Conservation (phyloP, 139 green algal genomes). For the Microglena sp. region DNA sequence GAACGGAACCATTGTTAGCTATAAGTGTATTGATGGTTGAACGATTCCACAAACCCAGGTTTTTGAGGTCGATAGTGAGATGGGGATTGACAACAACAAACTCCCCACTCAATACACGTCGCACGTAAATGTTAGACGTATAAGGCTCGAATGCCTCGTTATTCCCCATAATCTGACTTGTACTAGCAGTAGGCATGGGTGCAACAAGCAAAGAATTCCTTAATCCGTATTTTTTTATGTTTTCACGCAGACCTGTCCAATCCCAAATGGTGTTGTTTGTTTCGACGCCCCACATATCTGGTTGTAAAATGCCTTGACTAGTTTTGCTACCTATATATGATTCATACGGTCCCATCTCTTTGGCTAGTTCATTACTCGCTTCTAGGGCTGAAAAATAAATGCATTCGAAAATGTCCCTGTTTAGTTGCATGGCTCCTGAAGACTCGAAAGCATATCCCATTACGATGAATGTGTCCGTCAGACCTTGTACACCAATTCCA, state of each 20-base stretch:
- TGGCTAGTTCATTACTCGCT: conserved; percentile 11
- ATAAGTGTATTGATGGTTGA: conserved; percentile 16
- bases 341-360: conserved; percentile 6
- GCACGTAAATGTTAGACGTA: conserved; percentile 26
- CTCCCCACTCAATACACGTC: conserved; percentile 13
- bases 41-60: conserved; percentile 10
- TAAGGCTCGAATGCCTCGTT: conserved; percentile 31
- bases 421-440: conserved; percentile 7
- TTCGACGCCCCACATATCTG: conserved; percentile 20
- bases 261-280: not conserved
- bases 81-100: conserved; percentile 28
- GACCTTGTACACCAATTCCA: conserved; percentile 25
- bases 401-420: conserved; percentile 28
- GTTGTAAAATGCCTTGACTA: conserved; percentile 20
- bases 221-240: conserved; percentile 9
- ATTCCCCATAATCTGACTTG: conserved; percentile 26
- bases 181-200: conserved; percentile 27
- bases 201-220: conserved; percentile 23
- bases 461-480: conserved; percentile 26
- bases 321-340: conserved; percentile 12
- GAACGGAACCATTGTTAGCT: conserved; percentile 20
- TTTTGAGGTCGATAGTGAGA: conserved; percentile 14
- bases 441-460: conserved; percentile 25
- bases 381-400: conserved; percentile 28
- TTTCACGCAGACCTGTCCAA: conserved; percentile 6